These are phyloP conservation scores for Apiospora kogelbergensis DNA, from an alignment of 2,329 filamentous ascomycete genomes.

Conservation along the genomic window DNA sequence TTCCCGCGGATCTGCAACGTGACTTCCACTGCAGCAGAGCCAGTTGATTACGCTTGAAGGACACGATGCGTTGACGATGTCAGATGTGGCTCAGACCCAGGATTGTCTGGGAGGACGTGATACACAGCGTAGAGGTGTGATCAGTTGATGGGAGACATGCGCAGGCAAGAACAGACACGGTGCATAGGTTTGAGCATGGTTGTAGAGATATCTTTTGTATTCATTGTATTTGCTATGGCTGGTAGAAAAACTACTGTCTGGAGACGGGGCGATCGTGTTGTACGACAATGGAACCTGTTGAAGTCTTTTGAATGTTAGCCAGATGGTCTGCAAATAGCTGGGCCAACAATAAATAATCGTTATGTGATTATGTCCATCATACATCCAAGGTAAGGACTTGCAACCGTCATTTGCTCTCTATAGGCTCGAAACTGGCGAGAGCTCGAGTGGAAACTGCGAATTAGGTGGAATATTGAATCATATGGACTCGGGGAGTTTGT, in stretches of 20 bases:
- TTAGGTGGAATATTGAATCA: slow-evolving; percentile 76
- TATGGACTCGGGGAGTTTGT: slow-evolving; percentile 31
- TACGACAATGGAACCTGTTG: neutral
- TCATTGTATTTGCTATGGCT: neutral
- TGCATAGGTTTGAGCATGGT: neutral
- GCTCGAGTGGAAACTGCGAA: slow-evolving; percentile 91
- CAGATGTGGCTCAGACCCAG: too few species aligned
- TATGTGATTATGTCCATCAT: slow-evolving; percentile 44
- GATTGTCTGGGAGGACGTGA: too few species aligned
- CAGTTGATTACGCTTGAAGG: too few species aligned
- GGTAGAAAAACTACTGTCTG: neutral
- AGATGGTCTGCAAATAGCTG: neutral
- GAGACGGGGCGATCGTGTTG: neutral
- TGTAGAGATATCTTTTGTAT: neutral
- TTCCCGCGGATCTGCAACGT: too few species aligned
- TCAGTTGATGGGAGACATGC: neutral
- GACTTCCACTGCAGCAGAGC: too few species aligned
- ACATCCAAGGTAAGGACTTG: slow-evolving; percentile 72
- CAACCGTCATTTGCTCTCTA: slow-evolving; percentile 64
- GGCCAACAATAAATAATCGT: slow-evolving; percentile 9
- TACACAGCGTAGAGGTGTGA: too few species aligned
- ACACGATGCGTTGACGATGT: too few species aligned
- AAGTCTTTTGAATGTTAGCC: slow-evolving; percentile 18
- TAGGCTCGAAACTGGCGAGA: slow-evolving; percentile 61
- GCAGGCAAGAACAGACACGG: neutral